A percentile compares a stretch with the other conserved stretches of the same genome.
Evolutionary conservation across 345 rosid species (phyloP).

Genomic region (Citrus unshiu): DNA sequence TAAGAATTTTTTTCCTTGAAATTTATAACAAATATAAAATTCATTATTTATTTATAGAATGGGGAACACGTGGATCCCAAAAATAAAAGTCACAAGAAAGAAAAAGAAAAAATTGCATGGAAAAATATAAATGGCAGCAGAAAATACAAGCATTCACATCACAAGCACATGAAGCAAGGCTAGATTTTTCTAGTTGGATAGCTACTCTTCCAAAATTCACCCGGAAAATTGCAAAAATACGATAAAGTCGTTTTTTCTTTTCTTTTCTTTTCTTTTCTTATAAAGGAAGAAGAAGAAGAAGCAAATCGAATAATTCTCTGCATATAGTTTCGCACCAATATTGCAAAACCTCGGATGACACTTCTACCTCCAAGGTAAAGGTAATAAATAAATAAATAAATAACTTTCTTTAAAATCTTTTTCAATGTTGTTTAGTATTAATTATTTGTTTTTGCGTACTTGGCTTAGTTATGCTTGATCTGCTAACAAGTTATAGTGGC

Average conservation of each 20-base stretch:
- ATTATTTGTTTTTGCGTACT: neutral
- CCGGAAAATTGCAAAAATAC: neutral
- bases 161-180: neutral
- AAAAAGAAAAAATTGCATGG: neutral
- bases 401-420: neutral
- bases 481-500: neutral
- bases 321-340: neutral
- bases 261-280: slow-evolving; percentile 6
- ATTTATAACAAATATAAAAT: no score
- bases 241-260: neutral
- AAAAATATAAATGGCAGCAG: neutral
- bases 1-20: no score
- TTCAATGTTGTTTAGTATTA: neutral
- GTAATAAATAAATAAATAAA: neutral
- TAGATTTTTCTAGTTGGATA: neutral
- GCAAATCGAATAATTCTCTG: slow-evolving; percentile 21
- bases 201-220: neutral
- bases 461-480: neutral
- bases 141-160: neutral
- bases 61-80: no score
- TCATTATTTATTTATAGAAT: no score
- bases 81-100: no score
- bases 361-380: slow-evolving; percentile 1
- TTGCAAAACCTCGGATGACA: neutral
- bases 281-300: slow-evolving; percentile 21